These are phyloP conservation scores for Hyphodiscus hymeniophilus DNA, from an alignment of 495 filamentous ascomycete genomes.

Conservation along the genomic window DNA sequence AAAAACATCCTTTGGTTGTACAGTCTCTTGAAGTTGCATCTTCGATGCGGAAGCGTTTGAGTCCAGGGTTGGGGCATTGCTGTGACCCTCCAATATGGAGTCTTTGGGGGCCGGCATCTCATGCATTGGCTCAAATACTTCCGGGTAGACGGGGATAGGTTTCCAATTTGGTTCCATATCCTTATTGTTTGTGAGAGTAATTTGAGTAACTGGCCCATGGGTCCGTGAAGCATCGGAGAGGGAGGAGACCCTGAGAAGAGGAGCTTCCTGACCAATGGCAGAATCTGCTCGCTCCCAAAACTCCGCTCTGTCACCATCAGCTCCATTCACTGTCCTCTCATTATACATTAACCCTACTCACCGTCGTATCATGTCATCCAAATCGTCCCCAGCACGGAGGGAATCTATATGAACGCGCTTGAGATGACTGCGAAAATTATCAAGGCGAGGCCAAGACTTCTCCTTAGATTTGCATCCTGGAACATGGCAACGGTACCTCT, in stretches of 20 bases:
- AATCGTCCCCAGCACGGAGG: conserved; percentile 32
- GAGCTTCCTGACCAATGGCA: conserved; percentile 4
- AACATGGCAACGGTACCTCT: conserved; percentile 60
- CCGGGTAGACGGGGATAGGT: conserved; percentile 2
- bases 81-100: neutral
- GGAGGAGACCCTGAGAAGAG: neutral
- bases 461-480: conserved; percentile 53
- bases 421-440: conserved; percentile 89
- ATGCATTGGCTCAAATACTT: conserved; percentile 7
- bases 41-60: neutral
- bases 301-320: conserved; percentile 18
- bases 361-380: conserved; percentile 18
- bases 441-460: conserved; percentile 80
- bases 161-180: conserved; percentile 7
- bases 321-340: neutral
- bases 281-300: conserved; percentile 8
- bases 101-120: conserved; percentile 6
- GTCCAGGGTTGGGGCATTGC: neutral
- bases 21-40: conserved; percentile 3
- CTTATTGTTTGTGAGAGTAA: neutral
- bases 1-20: conserved; percentile 16
- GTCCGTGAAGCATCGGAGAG: conserved; percentile 1
- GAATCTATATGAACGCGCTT: conserved; percentile 57
- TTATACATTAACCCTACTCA: conserved; percentile 6
- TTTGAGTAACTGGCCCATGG: neutral